phyloP scores from a whole-genome alignment of 139 green algal genomes.

The Asterochloris erici region DNA sequence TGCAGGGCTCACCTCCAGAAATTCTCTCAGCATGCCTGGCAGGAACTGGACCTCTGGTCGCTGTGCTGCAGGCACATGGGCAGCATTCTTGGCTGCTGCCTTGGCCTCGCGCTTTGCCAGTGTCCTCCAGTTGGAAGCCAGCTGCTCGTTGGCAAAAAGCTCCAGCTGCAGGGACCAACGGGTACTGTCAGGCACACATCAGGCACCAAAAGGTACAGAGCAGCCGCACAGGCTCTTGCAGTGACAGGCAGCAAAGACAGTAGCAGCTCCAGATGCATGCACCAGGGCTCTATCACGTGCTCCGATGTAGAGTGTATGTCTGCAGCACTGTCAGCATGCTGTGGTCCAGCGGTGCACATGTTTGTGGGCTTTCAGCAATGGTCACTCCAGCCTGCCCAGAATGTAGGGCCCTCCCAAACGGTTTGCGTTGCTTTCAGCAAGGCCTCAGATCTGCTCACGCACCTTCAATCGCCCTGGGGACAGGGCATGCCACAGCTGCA shows the following conservation, averaged over 20 bases:
- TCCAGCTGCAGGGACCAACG: slow-evolving; percentile 53
- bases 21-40: slow-evolving; percentile 65
- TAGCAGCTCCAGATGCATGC: no score
- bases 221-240: no score
- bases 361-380: no score
- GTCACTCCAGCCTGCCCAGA: no score
- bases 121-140: slow-evolving; percentile 83
- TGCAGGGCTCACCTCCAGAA: slow-evolving; percentile 46
- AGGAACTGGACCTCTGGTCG: slow-evolving; percentile 74
- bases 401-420: no score
- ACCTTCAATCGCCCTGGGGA: slow-evolving; percentile 65
- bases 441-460: not conserved
- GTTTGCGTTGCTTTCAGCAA: not conserved
- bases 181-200: no score
- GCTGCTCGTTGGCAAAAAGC: slow-evolving; percentile 57
- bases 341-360: no score
- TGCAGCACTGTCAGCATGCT: no score
- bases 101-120: slow-evolving; percentile 44
- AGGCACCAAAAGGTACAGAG: no score
- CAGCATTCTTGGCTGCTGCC: slow-evolving; percentile 33
- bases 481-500: slow-evolving; percentile 87
- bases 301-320: no score
- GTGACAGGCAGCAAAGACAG: no score
- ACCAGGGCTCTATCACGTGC: no score
- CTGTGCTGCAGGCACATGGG: slow-evolving; percentile 43